These are phyloP conservation scores for Diospyros lotus DNA, from an alignment of 148 eudicot genomes.

Conservation along the genomic window DNA sequence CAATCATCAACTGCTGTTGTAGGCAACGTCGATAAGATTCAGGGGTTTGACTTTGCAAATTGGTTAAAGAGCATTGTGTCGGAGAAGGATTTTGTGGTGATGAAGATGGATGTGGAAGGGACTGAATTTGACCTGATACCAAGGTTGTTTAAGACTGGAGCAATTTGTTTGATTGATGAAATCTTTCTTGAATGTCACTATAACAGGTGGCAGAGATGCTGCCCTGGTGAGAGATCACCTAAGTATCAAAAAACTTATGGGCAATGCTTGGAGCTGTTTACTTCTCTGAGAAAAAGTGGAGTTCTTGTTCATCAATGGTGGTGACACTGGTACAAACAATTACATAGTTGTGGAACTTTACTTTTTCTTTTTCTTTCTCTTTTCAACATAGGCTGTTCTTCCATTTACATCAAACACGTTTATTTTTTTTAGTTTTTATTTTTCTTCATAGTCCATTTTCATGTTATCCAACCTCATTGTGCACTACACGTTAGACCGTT, in stretches of 20 bases:
- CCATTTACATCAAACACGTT: not conserved
- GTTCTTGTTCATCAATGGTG: slow-evolving; percentile 99
- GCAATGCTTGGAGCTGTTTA: slow-evolving; percentile 76
- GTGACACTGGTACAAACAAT: slow-evolving; percentile 32
- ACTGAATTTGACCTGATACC: slow-evolving; percentile 90
- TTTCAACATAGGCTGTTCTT: slow-evolving; percentile 4
- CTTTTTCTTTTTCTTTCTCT: not conserved
- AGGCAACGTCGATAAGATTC: slow-evolving; percentile 47
- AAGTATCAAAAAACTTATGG: slow-evolving; percentile 79
- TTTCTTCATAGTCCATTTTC: not conserved
- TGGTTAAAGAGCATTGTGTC: slow-evolving; percentile 79
- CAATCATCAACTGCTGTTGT: slow-evolving; percentile 35
- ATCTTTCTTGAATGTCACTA: slow-evolving; percentile 94
- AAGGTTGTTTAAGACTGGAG: slow-evolving; percentile 78
- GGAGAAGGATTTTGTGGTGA: slow-evolving; percentile 79
- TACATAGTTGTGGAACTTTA: not conserved
- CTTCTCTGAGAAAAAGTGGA: slow-evolving; percentile 70
- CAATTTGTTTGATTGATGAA: slow-evolving; percentile 92
- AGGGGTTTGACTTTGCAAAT: slow-evolving; percentile 84
- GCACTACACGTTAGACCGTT: not conserved
- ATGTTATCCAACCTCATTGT: slow-evolving; percentile 2
- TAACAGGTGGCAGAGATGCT: slow-evolving; percentile 92
- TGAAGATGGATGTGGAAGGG: slow-evolving; percentile 99
- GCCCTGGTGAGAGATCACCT: slow-evolving; percentile 74
- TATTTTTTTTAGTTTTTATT: slow-evolving; percentile 12